These are phyloP conservation scores for Ascochyta lentis DNA, from an alignment of 2,329 filamentous ascomycete species.

Conservation along the genomic window DNA sequence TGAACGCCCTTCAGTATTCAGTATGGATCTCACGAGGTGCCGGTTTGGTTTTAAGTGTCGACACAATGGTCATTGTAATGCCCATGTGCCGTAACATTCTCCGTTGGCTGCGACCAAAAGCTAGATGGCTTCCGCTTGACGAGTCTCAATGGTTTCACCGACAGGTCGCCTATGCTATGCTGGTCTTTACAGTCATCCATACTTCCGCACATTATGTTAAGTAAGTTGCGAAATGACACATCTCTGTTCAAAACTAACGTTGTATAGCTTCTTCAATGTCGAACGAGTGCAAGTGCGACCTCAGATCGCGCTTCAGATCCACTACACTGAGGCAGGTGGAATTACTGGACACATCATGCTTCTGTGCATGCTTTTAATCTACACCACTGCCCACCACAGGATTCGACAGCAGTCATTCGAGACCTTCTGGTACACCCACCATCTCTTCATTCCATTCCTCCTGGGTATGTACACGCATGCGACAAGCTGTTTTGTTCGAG, in stretches of 20 bases:
- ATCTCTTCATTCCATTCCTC: slow-evolving; percentile 96
- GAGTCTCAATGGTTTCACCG: slow-evolving; percentile 97
- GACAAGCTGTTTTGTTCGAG: slow-evolving; percentile 93
- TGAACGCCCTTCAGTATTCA: slow-evolving; percentile 84
- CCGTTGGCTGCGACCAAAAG: slow-evolving; percentile 82
- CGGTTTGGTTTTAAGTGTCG: slow-evolving; percentile 81
- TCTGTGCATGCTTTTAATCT: slow-evolving; percentile 98
- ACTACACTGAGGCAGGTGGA: slow-evolving; percentile 87
- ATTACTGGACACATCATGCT: slow-evolving; percentile 98
- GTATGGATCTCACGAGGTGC: slow-evolving; percentile 97
- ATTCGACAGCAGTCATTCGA: slow-evolving; percentile 98
- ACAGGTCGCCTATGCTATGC: slow-evolving; percentile 87
- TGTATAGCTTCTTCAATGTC: slow-evolving; percentile 85
- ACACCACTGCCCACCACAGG: slow-evolving; percentile 89
- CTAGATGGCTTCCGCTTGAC: slow-evolving; percentile 89
- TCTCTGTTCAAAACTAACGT: not conserved
- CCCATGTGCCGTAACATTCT: slow-evolving; percentile 95
- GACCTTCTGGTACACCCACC: slow-evolving; percentile 99
- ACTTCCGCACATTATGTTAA: slow-evolving; percentile 90
- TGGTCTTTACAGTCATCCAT: slow-evolving; percentile 82
- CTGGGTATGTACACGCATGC: slow-evolving; percentile 95
- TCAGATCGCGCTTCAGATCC: slow-evolving; percentile 83
- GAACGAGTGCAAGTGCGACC: slow-evolving; percentile 83
- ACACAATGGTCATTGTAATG: slow-evolving; percentile 85
- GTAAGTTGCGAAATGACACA: slow-evolving; percentile 55